Conservation (phyloP, 2,329 filamentous ascomycete species). For the Periconia macrospinosa region DNA sequence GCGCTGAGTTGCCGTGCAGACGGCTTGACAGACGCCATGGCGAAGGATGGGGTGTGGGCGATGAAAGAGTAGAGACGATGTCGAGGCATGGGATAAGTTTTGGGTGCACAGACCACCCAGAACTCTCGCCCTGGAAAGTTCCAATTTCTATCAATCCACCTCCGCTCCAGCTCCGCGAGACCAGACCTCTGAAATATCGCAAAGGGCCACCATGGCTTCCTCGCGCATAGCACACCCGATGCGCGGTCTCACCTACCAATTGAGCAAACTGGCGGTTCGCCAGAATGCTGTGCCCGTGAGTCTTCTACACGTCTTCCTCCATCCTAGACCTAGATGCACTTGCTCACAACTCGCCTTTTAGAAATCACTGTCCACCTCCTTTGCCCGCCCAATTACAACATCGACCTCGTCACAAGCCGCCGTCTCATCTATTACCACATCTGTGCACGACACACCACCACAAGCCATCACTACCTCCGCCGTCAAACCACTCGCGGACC, state of each 20-base stretch:
- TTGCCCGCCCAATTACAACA: constrained; percentile 36
- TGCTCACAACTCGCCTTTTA: constrained; percentile 20
- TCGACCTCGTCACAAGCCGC: constrained; percentile 62
- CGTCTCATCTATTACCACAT: constrained; percentile 45
- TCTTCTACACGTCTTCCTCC: constrained; percentile 40
- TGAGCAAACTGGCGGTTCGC: constrained; percentile 30
- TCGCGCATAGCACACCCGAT: constrained; percentile 41
- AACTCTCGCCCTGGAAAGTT: neutral
- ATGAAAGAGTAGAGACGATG: constrained; percentile 8
- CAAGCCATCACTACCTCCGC: constrained; percentile 38
- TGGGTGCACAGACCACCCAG: constrained; percentile 9
- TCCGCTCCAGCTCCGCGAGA: constrained; percentile 33
- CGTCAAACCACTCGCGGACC: constrained; percentile 30
- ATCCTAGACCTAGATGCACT: constrained; percentile 32
- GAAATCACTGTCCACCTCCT: constrained; percentile 27
- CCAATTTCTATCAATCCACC: constrained; percentile 22
- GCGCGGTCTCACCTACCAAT: constrained; percentile 35
- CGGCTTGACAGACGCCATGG: constrained; percentile 40
- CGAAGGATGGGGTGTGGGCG: constrained; percentile 11
- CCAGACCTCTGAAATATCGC: constrained; percentile 18
- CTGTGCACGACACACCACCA: constrained; percentile 13
- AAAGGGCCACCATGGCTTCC: constrained; percentile 43
- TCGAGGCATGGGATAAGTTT: constrained; percentile 10
- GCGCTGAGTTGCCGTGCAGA: constrained; percentile 36
- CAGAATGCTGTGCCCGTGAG: constrained; percentile 48